Conservation (phyloP, 192 early-diverging fungal species). For the Pilobolus umbonatus region DNA sequence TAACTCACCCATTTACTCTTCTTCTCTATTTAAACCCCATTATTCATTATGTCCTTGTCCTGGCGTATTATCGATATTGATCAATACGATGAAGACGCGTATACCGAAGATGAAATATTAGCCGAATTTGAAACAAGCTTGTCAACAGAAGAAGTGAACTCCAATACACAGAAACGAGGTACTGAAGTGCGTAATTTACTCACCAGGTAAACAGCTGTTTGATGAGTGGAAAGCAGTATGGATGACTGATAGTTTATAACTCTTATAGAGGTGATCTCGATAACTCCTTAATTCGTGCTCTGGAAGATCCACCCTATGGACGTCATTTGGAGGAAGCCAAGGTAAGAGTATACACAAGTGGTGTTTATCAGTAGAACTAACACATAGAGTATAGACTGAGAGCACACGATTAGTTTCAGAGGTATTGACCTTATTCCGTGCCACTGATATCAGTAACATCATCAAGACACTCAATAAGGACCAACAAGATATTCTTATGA, state of each 20-base stretch:
- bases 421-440: constrained; percentile 65
- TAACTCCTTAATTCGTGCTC: constrained; percentile 55
- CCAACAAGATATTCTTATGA: constrained; percentile 78
- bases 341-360: constrained; percentile 36
- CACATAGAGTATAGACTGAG: constrained; percentile 43
- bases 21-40: background rate
- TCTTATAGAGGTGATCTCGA: constrained; percentile 46
- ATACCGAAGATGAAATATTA: constrained; percentile 42
- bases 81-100: constrained; percentile 55
- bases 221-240: background rate
- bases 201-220: constrained; percentile 37
- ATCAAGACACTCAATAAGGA: constrained; percentile 55
- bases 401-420: constrained; percentile 81
- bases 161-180: constrained; percentile 49
- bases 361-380: background rate
- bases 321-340: constrained; percentile 53
- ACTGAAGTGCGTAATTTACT: constrained; percentile 62
- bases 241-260: background rate
- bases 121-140: constrained; percentile 40
- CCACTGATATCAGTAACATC: constrained; percentile 61
- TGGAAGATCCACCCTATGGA: constrained; percentile 73
- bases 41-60: constrained; percentile 37
- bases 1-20: background rate
- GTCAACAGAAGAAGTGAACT: constrained; percentile 42
- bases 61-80: constrained; percentile 69